Evolutionary conservation across 2,329 filamentous ascomycete species (phyloP).

Genomic region (Balansia obtecta): DNA sequence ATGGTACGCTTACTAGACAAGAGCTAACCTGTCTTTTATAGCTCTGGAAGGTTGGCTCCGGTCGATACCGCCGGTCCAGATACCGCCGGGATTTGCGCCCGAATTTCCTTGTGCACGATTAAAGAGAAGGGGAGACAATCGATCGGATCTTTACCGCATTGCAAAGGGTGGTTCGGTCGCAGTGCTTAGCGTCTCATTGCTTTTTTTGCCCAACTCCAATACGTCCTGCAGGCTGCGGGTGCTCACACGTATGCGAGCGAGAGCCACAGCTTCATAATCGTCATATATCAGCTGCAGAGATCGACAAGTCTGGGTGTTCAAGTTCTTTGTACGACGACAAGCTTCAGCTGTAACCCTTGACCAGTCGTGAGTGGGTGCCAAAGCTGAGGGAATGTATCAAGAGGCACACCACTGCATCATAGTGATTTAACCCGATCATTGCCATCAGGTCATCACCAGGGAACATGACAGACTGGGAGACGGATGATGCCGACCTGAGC

Average conservation of each 20-base stretch:
- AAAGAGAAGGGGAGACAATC: neutral
- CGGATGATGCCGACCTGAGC: constrained; percentile 46
- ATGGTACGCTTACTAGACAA: too few relatives aligned
- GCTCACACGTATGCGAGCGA: neutral
- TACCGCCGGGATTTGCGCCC: too few relatives aligned
- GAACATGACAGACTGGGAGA: constrained; percentile 46
- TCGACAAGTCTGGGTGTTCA: constrained; percentile 5
- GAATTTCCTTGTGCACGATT: too few relatives aligned
- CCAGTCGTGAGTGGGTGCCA: neutral
- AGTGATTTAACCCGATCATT: neutral
- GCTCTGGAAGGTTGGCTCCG: too few relatives aligned
- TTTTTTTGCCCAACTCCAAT: neutral
- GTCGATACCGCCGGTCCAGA: too few relatives aligned
- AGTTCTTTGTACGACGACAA: constrained; percentile 1
- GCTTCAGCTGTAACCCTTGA: constrained; percentile 5
- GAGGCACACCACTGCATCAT: neutral
- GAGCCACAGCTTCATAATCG: constrained; percentile 4
- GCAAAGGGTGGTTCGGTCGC: neutral
- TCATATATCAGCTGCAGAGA: constrained; percentile 10
- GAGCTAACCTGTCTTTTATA: too few relatives aligned
- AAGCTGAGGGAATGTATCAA: constrained; percentile 1
- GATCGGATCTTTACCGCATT: neutral
- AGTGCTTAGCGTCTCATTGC: neutral
- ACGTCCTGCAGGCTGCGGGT: neutral
- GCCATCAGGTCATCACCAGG: neutral